These are phyloP conservation scores for Barbatosphaeria neglecta DNA, from an alignment of 495 filamentous ascomycete genomes.

Conservation along the genomic window DNA sequence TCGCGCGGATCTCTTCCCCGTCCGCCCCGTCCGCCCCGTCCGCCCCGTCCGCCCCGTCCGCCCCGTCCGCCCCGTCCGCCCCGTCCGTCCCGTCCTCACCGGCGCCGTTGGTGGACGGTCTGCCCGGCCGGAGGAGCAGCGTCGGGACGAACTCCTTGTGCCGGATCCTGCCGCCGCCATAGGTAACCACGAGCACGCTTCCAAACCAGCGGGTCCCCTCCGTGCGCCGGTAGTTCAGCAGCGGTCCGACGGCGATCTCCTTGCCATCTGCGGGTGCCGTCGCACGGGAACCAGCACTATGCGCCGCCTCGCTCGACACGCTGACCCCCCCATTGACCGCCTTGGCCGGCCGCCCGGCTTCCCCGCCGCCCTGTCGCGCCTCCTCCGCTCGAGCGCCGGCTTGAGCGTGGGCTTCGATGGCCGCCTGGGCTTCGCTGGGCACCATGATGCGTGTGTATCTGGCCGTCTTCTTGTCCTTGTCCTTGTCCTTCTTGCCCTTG, in stretches of 20 bases:
- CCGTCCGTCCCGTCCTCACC: not conserved
- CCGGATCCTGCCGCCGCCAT: slow-evolving; percentile 44
- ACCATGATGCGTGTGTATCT: slow-evolving; percentile 29
- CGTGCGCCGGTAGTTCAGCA: slow-evolving; percentile 80
- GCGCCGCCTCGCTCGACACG: not conserved
- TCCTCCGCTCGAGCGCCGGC: not conserved
- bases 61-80: slow-evolving; percentile 1
- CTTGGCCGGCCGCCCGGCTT: not conserved
- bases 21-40: not conserved
- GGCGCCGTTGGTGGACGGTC: slow-evolving; percentile 10
- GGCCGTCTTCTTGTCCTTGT: slow-evolving; percentile 12
- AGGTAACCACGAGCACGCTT: slow-evolving; percentile 70
- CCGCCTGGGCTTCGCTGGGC: slow-evolving; percentile 21
- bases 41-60: not conserved
- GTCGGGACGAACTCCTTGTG: slow-evolving; percentile 14
- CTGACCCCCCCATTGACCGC: not conserved
- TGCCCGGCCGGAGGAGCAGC: slow-evolving; percentile 13
- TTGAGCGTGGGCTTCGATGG: no score
- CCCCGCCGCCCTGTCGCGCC: not conserved
- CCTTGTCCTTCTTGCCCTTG: not conserved
- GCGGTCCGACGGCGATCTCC: slow-evolving; percentile 65
- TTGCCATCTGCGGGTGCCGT: slow-evolving; percentile 25
- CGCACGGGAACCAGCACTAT: slow-evolving; percentile 1
- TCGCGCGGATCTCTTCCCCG: slow-evolving; percentile 20
- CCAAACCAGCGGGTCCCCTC: slow-evolving; percentile 65